Base-by-base conservation (phyloP, 2,329 filamentous ascomycete genomes). In the Beauveria sp. region DNA sequence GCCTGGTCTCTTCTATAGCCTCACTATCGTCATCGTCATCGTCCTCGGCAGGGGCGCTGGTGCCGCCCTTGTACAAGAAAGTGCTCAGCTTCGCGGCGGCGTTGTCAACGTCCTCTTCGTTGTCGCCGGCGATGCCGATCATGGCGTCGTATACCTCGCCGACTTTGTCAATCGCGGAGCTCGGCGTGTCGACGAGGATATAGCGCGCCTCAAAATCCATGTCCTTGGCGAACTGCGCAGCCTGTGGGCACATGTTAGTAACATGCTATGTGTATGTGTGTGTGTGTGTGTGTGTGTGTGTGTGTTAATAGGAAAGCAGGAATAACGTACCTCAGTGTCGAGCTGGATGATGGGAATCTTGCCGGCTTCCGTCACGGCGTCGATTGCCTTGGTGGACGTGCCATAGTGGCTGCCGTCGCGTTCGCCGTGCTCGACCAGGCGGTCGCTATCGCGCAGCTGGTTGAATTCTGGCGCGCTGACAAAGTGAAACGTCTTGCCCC, bases 311-410 rank as follows among this genome's bases (percentile, higher is more conserved):
- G 5, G 24, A 20, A 42, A 24, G 6, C 42, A 60, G 46, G 49
- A 43, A 6, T 28, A 60, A 70, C 76, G 73, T 76, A 85, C 84
- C 69, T 84, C 78, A 18, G 74, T 67, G 61, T 81, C 78, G 67
- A 86, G 75, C 64, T 79, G 76, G 65, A 86, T 76, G 3, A 87
- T 66, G 1, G 85, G 80, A 34, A 93, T 83, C 70, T 87, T 87
- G 46, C 82, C 83, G 9, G 75, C 70, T 51, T 82, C 80, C 20
- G 75, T 72, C 26, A 86, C 76, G 14, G 76, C 75, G 18, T 84
- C 81, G 1, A 86, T 75, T 2, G 76, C 74, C 63, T 80, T 83
- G 63, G 75, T 76, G 68, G 78, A 84, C 2, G 83, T 87, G 24
- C 84, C 85, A 64, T 84, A 85, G 65, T 80, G 75, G 48, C 75